phyloP scores from a whole-genome alignment of 176 grass and related monocot genomes.

The Typha latifolia region DNA sequence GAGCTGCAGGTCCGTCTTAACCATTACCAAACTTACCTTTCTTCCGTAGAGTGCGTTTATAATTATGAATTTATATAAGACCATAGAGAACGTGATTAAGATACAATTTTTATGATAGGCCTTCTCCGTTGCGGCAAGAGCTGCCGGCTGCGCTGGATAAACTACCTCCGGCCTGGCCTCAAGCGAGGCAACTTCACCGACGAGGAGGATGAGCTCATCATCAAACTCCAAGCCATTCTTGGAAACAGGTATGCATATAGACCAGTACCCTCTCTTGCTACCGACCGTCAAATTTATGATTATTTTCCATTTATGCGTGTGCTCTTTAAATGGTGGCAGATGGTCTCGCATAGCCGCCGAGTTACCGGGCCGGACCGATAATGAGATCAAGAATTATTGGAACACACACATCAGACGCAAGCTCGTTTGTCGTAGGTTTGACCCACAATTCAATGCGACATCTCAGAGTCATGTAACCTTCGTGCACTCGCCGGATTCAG shows the following conservation, averaged over 20 bases:
- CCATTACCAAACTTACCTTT: too few relatives aligned
- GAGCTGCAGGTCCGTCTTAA: constrained; percentile 15
- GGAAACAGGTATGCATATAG: constrained; percentile 7
- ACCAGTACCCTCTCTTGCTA: background rate
- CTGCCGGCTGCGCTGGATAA: constrained; percentile 21
- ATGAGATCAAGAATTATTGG: constrained; percentile 98
- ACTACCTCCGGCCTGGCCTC: constrained; percentile 22
- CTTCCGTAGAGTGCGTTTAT: background rate
- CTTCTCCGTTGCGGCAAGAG: constrained; percentile 24
- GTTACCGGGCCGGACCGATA: constrained; percentile 73
- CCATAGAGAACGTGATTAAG: background rate
- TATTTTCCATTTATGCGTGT: background rate
- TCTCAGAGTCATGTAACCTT: too few relatives aligned
- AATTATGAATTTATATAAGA: background rate
- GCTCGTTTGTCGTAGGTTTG: constrained; percentile 50
- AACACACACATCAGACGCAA: constrained; percentile 88
- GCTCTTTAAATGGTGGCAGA: background rate
- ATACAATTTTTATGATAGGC: background rate
- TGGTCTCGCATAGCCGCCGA: constrained; percentile 30
- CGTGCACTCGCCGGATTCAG: too few relatives aligned
- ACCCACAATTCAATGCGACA: constrained; percentile 19
- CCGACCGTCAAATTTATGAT: background rate
- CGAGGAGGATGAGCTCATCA: constrained; percentile 28
- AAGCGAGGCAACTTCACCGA: constrained; percentile 17
- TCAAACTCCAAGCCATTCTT: constrained; percentile 17